These are phyloP conservation scores for Mycena maculata DNA, from an alignment of 768 basidiomycete species.

Conservation along the genomic window DNA sequence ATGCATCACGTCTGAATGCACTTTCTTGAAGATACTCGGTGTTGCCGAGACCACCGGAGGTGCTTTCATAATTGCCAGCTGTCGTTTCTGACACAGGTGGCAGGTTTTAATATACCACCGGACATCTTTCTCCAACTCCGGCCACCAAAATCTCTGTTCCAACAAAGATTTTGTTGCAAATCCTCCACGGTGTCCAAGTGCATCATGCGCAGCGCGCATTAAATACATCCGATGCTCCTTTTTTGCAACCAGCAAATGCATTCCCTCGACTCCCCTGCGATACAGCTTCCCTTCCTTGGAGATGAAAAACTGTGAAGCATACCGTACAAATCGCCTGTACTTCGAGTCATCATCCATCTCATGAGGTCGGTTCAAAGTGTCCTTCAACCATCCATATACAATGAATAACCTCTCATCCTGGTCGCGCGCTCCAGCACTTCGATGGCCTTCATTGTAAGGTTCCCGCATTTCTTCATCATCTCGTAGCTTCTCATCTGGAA, in stretches of 20 bases:
- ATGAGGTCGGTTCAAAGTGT: background rate
- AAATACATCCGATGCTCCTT: slow-evolving; percentile 26
- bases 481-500: slow-evolving; percentile 3
- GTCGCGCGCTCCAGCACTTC: slow-evolving; percentile 1
- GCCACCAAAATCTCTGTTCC: slow-evolving; percentile 39
- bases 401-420: background rate
- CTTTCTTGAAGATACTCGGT: slow-evolving; percentile 39
- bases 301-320: background rate
- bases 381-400: background rate
- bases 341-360: background rate
- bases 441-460: slow-evolving; percentile 17
- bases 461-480: slow-evolving; percentile 7
- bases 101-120: slow-evolving; percentile 47
- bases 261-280: background rate
- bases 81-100: slow-evolving; percentile 45
- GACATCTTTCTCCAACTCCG: slow-evolving; percentile 39
- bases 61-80: slow-evolving; percentile 37
- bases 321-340: background rate
- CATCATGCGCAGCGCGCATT: slow-evolving; percentile 30
- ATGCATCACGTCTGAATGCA: slow-evolving; percentile 46
- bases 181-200: slow-evolving; percentile 33
- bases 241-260: slow-evolving; percentile 16
- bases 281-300: slow-evolving; percentile 4
- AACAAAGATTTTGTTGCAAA: slow-evolving; percentile 11
- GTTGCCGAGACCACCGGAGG: slow-evolving; percentile 43